Percentiles rank a stretch among this genome's conserved stretches.
These are phyloP conservation scores for Paulownia fortunei DNA, from an alignment of 257 asterid genomes.

Conservation along the genomic window DNA sequence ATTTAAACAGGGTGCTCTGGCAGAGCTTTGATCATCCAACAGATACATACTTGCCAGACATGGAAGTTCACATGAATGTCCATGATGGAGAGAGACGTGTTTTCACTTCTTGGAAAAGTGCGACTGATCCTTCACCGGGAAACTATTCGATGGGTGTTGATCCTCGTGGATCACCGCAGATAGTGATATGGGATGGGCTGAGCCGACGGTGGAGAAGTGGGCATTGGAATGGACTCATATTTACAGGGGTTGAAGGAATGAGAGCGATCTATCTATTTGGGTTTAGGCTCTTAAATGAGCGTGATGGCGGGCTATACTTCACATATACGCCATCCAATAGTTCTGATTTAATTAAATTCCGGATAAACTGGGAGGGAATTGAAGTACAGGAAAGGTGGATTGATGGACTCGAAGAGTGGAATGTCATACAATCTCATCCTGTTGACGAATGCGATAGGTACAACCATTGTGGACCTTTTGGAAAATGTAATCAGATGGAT, in stretches of 20 bases:
- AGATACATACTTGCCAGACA: slow-evolving; percentile 66
- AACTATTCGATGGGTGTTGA: slow-evolving; percentile 70
- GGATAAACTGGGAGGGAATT: slow-evolving; percentile 50
- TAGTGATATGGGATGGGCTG: slow-evolving; percentile 71
- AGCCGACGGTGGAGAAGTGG: slow-evolving; percentile 83
- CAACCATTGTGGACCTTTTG: slow-evolving; percentile 71
- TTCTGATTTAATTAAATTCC: slow-evolving; percentile 47
- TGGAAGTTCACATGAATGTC: slow-evolving; percentile 46
- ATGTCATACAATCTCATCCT: slow-evolving; percentile 52
- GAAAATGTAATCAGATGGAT: slow-evolving; percentile 41
- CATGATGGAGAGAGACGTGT: slow-evolving; percentile 39
- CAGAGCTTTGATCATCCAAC: slow-evolving; percentile 66
- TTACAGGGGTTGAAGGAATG: slow-evolving; percentile 56
- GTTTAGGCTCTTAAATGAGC: slow-evolving; percentile 44
- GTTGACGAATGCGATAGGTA: slow-evolving; percentile 51
- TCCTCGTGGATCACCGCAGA: slow-evolving; percentile 73
- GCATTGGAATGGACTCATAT: slow-evolving; percentile 56
- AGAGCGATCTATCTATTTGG: slow-evolving; percentile 47
- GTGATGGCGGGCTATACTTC: slow-evolving; percentile 35
- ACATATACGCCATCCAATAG: slow-evolving; percentile 39
- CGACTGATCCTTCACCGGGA: slow-evolving; percentile 69
- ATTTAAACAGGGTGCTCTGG: slow-evolving; percentile 36
- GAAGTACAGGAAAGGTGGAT: slow-evolving; percentile 59
- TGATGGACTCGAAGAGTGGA: slow-evolving; percentile 43
- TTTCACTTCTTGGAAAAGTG: slow-evolving; percentile 64